Evolutionary conservation across 768 basidiomycete species (phyloP).

Genomic region (Tulasnella sp.): DNA sequence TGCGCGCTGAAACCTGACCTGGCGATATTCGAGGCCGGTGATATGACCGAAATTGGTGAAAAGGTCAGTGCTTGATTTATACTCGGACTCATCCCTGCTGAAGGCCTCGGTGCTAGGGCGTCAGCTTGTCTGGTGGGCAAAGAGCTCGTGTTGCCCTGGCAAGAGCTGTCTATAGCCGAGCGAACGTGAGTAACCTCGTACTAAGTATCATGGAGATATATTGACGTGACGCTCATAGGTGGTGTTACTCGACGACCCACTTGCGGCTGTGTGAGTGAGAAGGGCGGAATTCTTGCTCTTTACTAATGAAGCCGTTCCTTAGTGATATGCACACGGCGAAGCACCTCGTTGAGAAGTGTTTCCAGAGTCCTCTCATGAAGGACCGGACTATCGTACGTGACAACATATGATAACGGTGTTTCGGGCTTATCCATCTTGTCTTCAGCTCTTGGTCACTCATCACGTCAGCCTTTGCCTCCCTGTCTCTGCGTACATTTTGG

Average conservation of each 20-base stretch:
- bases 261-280: background rate
- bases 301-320: slow-evolving; percentile 44
- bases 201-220: background rate
- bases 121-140: slow-evolving; percentile 62
- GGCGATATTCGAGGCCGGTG: slow-evolving; percentile 58
- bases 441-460: slow-evolving; percentile 61
- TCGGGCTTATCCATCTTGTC: background rate
- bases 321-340: slow-evolving; percentile 62
- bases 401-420: background rate
- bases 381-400: slow-evolving; percentile 43
- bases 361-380: slow-evolving; percentile 47
- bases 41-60: slow-evolving; percentile 76
- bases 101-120: slow-evolving; percentile 20
- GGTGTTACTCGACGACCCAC: slow-evolving; percentile 22
- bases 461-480: slow-evolving; percentile 64
- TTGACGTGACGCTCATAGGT: background rate
- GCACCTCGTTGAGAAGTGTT: slow-evolving; percentile 51
- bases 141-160: slow-evolving; percentile 65
- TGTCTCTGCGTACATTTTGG: slow-evolving; percentile 52
- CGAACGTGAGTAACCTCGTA: slow-evolving; percentile 20
- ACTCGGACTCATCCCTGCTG: background rate
- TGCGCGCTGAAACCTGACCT: slow-evolving; percentile 67
- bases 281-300: slow-evolving; percentile 8
- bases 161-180: slow-evolving; percentile 52
- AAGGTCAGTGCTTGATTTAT: slow-evolving; percentile 36